phyloP scores from a whole-genome alignment of 2,329 filamentous ascomycete genomes.

The Bipolaris oryzae region DNA sequence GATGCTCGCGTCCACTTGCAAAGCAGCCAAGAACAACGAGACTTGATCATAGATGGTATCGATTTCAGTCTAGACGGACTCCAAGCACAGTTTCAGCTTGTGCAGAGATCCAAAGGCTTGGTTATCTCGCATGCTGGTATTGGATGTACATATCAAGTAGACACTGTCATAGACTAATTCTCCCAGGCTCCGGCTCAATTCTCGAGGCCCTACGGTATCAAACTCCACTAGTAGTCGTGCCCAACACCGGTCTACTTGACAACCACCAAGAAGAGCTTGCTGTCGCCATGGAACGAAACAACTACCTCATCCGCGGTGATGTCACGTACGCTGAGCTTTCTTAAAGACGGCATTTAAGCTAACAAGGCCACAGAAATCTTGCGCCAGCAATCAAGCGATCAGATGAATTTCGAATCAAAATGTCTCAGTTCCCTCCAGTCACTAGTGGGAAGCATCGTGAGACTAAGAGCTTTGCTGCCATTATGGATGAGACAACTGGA shows the following conservation, averaged over 20 bases:
- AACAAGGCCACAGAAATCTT: slow-evolving; percentile 51
- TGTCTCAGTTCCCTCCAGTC: slow-evolving; percentile 43
- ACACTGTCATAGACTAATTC: slow-evolving; percentile 5
- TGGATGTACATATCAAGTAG: slow-evolving; percentile 20
- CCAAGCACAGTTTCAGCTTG: slow-evolving; percentile 61
- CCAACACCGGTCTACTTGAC: slow-evolving; percentile 80
- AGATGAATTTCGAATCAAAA: slow-evolving; percentile 49
- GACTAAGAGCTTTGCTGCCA: slow-evolving; percentile 43
- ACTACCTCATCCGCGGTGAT: slow-evolving; percentile 76
- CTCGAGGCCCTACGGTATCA: slow-evolving; percentile 78
- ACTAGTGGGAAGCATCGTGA: slow-evolving; percentile 45
- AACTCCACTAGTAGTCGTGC: slow-evolving; percentile 83
- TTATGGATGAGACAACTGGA: slow-evolving; percentile 47
- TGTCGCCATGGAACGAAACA: slow-evolving; percentile 71
- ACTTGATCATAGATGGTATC: slow-evolving; percentile 63
- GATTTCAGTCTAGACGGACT: slow-evolving; percentile 69
- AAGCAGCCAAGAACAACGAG: slow-evolving; percentile 10
- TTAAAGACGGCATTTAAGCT: not conserved
- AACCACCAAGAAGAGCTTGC: slow-evolving; percentile 94
- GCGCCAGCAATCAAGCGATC: slow-evolving; percentile 54
- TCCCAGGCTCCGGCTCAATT: slow-evolving; percentile 85
- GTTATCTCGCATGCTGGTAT: slow-evolving; percentile 89
- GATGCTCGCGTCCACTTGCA: slow-evolving; percentile 24
- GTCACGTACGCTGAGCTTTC: slow-evolving; percentile 61
- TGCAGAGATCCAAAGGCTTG: slow-evolving; percentile 66